phyloP scores from a whole-genome alignment of 164 flowering plant species.

The Piper betle region DNA sequence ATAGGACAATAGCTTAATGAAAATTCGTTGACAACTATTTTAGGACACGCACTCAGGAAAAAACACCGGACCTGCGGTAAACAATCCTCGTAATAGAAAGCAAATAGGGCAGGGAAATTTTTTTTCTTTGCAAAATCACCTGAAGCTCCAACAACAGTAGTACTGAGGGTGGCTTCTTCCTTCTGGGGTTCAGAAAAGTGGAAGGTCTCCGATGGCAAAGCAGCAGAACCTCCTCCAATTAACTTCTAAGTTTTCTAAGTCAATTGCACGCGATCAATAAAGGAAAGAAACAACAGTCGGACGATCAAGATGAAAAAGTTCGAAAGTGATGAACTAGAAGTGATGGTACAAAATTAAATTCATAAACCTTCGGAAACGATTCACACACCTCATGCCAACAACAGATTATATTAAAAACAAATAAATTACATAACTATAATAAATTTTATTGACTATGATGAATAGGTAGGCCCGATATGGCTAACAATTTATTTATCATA shows the following conservation, averaged over 20 bases:
- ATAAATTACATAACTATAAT: too few relatives aligned
- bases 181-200: constrained; percentile 13
- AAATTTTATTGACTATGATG: too few relatives aligned
- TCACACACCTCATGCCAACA: too few relatives aligned
- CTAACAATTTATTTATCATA: too few relatives aligned
- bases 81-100: constrained; percentile 64
- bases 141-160: constrained; percentile 79
- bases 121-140: constrained; percentile 89
- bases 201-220: constrained; percentile 5
- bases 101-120: constrained; percentile 89
- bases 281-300: background rate
- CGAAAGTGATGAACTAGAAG: background rate
- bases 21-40: background rate
- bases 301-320: background rate
- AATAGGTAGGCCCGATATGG: background rate
- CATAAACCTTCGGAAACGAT: background rate
- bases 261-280: background rate
- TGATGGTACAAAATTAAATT: too few relatives aligned
- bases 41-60: background rate
- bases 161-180: constrained; percentile 40
- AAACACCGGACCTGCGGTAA: constrained; percentile 47
- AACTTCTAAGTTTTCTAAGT: too few relatives aligned
- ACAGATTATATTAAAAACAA: too few relatives aligned
- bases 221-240: constrained; percentile 12
- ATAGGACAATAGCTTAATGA: background rate